phyloP scores from a whole-genome alignment of 805 yeast genomes.

The Ogataea pilisensis region DNA sequence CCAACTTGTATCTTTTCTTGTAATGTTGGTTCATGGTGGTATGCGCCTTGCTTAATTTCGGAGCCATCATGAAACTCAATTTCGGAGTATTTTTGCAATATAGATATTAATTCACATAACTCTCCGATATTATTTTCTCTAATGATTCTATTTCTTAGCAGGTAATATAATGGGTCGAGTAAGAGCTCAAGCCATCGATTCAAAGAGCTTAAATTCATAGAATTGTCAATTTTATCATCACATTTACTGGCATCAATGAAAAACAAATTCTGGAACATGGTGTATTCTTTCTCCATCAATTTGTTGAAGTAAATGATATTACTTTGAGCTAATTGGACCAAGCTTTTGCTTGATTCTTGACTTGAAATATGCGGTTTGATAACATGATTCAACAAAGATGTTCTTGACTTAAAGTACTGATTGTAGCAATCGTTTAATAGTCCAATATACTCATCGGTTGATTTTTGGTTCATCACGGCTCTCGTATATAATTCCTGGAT shows the following conservation, averaged over 20 bases:
- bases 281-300: slow-evolving; percentile 56
- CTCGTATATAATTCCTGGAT: slow-evolving; percentile 26
- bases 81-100: slow-evolving; percentile 65
- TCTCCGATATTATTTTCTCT: slow-evolving; percentile 64
- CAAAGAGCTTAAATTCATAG: slow-evolving; percentile 33
- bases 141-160: slow-evolving; percentile 59
- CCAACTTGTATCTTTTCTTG: slow-evolving; percentile 31
- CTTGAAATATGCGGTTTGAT: slow-evolving; percentile 22
- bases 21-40: slow-evolving; percentile 15
- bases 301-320: slow-evolving; percentile 57
- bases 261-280: slow-evolving; percentile 55
- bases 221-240: slow-evolving; percentile 20
- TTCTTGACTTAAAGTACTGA: slow-evolving; percentile 59
- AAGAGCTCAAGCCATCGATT: slow-evolving; percentile 58
- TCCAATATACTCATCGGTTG: slow-evolving; percentile 53
- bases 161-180: slow-evolving; percentile 76
- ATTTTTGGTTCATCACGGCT: slow-evolving; percentile 15
- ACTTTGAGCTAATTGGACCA: slow-evolving; percentile 61
- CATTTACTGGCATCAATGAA: slow-evolving; percentile 21
- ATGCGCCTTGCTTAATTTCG: slow-evolving; percentile 15
- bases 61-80: slow-evolving; percentile 39
- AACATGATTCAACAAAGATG: slow-evolving; percentile 41
- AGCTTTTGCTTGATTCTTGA: slow-evolving; percentile 27
- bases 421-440: slow-evolving; percentile 60
- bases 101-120: slow-evolving; percentile 70